Conservation (phyloP, 306 rosid genomes). For the Fragaria iinumae region DNA sequence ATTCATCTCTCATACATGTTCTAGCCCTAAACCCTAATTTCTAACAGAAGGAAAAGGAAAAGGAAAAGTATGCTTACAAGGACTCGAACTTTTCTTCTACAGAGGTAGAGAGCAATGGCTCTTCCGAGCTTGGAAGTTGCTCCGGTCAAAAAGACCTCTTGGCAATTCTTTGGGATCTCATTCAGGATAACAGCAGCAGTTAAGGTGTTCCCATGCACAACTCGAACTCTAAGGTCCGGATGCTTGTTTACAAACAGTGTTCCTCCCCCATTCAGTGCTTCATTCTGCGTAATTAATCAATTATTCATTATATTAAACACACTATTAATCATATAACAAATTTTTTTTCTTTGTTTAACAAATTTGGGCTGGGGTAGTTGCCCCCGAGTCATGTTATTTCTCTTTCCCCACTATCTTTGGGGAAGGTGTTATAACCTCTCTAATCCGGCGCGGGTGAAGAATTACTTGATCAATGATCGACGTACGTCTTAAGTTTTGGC, state of each 20-base stretch:
- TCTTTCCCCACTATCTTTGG: not conserved
- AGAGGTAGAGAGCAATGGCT: constrained; percentile 93
- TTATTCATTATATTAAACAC: not conserved
- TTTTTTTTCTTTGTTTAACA: not conserved
- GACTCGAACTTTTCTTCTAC: constrained; percentile 78
- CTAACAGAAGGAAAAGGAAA: not conserved
- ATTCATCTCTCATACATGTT: not conserved
- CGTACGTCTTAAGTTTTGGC: not conserved
- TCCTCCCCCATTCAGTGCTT: constrained; percentile 90
- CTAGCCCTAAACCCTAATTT: not conserved
- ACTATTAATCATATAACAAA: not conserved
- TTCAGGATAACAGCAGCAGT: constrained; percentile 94
- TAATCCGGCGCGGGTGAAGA: not conserved
- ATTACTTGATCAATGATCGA: not conserved
- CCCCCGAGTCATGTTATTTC: not conserved
- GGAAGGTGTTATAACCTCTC: not conserved
- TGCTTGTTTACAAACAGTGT: constrained; percentile 93
- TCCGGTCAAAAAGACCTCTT: constrained; percentile 82
- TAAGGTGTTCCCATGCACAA: constrained; percentile 95
- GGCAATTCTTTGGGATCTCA: constrained; percentile 66
- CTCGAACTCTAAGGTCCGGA: constrained; percentile 81
- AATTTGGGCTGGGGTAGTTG: not conserved
- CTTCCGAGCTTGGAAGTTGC: constrained; percentile 99
- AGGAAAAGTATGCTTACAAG: constrained; percentile 47
- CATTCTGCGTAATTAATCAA: constrained; percentile 51